A percentile compares a stretch with the other conserved stretches of the same genome.
Conservation (phyloP, 1,284 basidiomycete genomes). For the Termitomyces sp. region DNA sequence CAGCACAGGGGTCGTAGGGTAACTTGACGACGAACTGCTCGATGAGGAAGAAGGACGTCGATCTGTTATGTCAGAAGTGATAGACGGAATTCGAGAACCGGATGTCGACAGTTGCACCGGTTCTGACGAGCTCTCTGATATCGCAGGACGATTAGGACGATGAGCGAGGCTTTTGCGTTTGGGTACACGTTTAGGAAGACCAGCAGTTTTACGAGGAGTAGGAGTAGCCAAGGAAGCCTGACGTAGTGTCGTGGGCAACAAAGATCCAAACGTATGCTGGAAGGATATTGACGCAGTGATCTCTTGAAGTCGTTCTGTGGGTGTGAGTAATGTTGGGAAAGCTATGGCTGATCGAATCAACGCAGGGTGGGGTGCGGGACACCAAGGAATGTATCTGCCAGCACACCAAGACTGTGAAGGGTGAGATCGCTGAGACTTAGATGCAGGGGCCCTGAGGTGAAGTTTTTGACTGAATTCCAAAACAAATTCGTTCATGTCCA, state of each 20-base stretch:
- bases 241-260: neutral
- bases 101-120: neutral
- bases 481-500: constrained; percentile 13
- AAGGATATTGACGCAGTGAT: neutral
- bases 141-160: constrained; percentile 12
- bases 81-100: constrained; percentile 12
- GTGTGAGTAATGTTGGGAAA: no score
- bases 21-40: constrained; percentile 19
- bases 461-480: constrained; percentile 20
- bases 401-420: constrained; percentile 17
- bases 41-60: constrained; percentile 17
- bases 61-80: constrained; percentile 5
- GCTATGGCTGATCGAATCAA: constrained; percentile 10
- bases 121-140: constrained; percentile 9
- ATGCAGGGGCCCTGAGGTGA: constrained; percentile 10
- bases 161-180: constrained; percentile 11
- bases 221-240: neutral
- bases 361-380: constrained; percentile 21
- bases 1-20: constrained; percentile 17
- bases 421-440: constrained; percentile 3
- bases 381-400: constrained; percentile 16
- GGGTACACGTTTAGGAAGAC: constrained; percentile 23
- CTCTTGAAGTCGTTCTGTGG: neutral
- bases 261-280: neutral
- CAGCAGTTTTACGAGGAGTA: constrained; percentile 19